Conservation (phyloP, 305 asterid species). For the Fraxinus greggii region DNA sequence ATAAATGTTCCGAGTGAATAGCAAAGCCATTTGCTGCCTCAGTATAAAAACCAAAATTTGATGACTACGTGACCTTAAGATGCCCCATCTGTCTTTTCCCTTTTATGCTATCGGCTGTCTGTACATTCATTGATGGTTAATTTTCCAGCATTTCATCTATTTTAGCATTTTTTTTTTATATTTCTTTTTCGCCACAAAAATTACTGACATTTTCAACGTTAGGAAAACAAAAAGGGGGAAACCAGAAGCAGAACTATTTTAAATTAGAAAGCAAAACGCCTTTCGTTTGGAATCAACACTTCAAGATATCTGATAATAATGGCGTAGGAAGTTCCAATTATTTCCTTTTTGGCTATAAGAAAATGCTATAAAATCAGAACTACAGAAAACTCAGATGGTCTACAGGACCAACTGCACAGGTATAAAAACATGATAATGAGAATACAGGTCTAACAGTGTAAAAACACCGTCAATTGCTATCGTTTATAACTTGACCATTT, state of each 20-base stretch:
- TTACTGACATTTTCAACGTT: not conserved
- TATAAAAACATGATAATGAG: not conserved
- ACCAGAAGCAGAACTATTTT: not conserved
- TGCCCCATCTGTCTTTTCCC: not conserved
- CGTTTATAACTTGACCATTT: slow-evolving; percentile 61
- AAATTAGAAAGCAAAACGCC: not conserved
- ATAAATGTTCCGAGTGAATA: not conserved
- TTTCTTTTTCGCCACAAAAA: not conserved
- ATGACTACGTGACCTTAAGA: not conserved
- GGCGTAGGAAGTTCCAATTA: slow-evolving; percentile 25
- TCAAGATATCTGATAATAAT: slow-evolving; percentile 3
- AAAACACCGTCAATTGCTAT: slow-evolving; percentile 37
- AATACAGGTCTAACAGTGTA: not conserved
- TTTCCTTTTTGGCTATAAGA: slow-evolving; percentile 22
- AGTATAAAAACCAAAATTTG: not conserved
- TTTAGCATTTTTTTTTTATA: not conserved
- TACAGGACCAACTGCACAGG: not conserved
- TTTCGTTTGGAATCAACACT: not conserved
- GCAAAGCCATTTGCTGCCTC: not conserved
- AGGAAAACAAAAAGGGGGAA: not conserved
- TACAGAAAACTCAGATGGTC: slow-evolving; percentile 25
- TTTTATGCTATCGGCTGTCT: not conserved
- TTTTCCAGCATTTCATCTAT: not conserved
- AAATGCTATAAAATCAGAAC: slow-evolving; percentile 37
- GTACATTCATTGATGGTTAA: not conserved